Percentiles rank a stretch among this genome's conserved stretches.
These are phyloP conservation scores for Breynia disticha DNA, from an alignment of 441 rosid species.

Conservation along the genomic window DNA sequence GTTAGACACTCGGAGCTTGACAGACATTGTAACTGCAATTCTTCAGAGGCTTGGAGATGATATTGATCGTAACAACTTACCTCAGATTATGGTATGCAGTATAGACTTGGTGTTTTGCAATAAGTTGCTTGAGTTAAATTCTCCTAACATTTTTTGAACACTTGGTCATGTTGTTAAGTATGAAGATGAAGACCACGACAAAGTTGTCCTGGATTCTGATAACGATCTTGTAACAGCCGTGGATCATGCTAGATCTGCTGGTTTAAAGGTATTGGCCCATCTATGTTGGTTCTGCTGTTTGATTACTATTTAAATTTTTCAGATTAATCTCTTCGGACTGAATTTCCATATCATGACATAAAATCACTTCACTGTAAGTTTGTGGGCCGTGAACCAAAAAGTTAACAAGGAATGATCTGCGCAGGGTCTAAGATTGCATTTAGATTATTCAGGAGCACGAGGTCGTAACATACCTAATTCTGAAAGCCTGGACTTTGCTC, in stretches of 20 bases:
- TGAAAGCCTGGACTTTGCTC: constrained; percentile 45
- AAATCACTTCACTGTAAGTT: no score
- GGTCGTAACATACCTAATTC: constrained; percentile 27
- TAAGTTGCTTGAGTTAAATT: not conserved
- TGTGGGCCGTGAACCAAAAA: no score
- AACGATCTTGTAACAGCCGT: constrained; percentile 72
- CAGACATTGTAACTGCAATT: constrained; percentile 70
- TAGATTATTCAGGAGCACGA: constrained; percentile 50
- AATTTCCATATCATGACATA: no score
- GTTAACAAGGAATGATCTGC: constrained; percentile 12
- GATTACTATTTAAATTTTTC: no score
- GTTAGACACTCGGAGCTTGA: constrained; percentile 63
- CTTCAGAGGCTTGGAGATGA: constrained; percentile 84
- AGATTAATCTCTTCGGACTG: no score
- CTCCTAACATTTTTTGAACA: constrained; percentile 11
- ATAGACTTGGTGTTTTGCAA: constrained; percentile 1
- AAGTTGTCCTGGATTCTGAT: constrained; percentile 83
- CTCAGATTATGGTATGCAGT: constrained; percentile 67
- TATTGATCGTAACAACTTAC: constrained; percentile 65
- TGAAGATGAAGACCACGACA: constrained; percentile 93
- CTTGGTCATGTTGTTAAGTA: constrained; percentile 36
- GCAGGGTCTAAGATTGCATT: constrained; percentile 85
- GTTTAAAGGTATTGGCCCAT: constrained; percentile 61
- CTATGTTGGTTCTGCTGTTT: not conserved
- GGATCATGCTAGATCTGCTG: constrained; percentile 74